phyloP scores from a whole-genome alignment of 805 yeast species.

The Kurtzmaniella fragi region DNA sequence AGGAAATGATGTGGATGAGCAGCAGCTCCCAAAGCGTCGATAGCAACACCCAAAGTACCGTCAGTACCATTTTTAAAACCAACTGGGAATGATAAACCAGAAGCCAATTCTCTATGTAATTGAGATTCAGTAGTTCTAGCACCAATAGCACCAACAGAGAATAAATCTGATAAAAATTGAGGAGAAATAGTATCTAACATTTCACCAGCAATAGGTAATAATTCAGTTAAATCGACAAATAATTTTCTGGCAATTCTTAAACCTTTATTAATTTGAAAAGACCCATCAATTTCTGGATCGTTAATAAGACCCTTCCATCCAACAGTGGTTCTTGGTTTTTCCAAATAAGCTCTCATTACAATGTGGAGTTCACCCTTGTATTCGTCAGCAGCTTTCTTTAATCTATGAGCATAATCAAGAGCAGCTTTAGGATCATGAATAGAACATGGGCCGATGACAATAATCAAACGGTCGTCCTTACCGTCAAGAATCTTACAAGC shows the following conservation, averaged over 20 bases:
- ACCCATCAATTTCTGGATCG: constrained; percentile 92
- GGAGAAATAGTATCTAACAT: constrained; percentile 98
- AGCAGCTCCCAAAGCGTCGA: constrained; percentile 92
- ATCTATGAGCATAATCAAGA: constrained; percentile 72
- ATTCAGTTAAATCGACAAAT: constrained; percentile 76
- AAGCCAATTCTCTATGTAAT: constrained; percentile 93
- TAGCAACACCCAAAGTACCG: constrained; percentile 89
- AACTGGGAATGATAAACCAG: constrained; percentile 95
- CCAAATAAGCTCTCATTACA: constrained; percentile 96
- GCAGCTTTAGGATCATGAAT: constrained; percentile 94
- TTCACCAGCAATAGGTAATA: constrained; percentile 92
- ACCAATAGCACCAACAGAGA: constrained; percentile 97
- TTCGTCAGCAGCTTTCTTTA: constrained; percentile 54
- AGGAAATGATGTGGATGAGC: constrained; percentile 90
- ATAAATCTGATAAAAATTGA: constrained; percentile 86
- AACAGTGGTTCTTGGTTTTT: constrained; percentile 97
- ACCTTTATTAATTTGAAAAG: constrained; percentile 94
- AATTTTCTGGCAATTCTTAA: constrained; percentile 81
- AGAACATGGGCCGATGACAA: constrained; percentile 96
- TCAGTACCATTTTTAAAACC: constrained; percentile 99
- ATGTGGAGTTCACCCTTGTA: constrained; percentile 73
- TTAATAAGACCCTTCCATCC: constrained; percentile 99
- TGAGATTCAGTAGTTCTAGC: constrained; percentile 99
- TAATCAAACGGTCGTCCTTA: constrained; percentile 78
- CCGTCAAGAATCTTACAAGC: constrained; percentile 73